A percentile compares a stretch with the other conserved stretches of the same genome.
Conservation (phyloP, 2,329 filamentous ascomycete genomes). For the Penicillium sp. region DNA sequence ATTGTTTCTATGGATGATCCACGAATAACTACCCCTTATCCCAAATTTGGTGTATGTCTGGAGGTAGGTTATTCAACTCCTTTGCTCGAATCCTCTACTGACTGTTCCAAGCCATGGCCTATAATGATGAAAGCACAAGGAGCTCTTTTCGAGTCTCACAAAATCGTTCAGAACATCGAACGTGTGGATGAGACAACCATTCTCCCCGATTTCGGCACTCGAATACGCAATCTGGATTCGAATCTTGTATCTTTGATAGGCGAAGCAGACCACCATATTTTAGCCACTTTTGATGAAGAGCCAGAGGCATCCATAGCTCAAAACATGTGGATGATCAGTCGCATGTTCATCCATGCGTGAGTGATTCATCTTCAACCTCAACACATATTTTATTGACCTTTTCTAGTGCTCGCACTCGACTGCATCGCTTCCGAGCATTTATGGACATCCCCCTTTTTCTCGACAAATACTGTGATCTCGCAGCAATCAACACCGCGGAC, state of each 20-base stretch:
- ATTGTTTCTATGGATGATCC: slow-evolving; percentile 20
- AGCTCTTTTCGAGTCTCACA: slow-evolving; percentile 13
- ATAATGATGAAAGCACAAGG: slow-evolving; percentile 22
- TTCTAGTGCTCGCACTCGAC: slow-evolving; percentile 20
- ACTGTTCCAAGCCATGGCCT: slow-evolving; percentile 21
- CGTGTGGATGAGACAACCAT: not conserved
- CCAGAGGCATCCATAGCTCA: slow-evolving; percentile 16
- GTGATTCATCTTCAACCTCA: not conserved
- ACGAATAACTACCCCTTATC: slow-evolving; percentile 27
- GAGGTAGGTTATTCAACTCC: slow-evolving; percentile 16
- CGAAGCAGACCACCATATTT: slow-evolving; percentile 16
- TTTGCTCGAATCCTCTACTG: not conserved
- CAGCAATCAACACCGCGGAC: slow-evolving; percentile 17
- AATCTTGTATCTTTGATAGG: slow-evolving; percentile 9
- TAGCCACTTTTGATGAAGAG: slow-evolving; percentile 11
- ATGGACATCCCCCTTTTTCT: slow-evolving; percentile 26
- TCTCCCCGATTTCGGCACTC: slow-evolving; percentile 1
- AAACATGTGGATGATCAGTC: slow-evolving; percentile 19
- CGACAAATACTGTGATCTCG: slow-evolving; percentile 24
- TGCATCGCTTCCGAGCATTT: slow-evolving; percentile 28
- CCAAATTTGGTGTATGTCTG: slow-evolving; percentile 15
- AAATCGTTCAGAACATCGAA: slow-evolving; percentile 18
- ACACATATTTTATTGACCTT: not conserved
- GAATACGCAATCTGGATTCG: slow-evolving; percentile 16
- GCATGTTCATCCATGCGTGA: slow-evolving; percentile 21